Evolutionary conservation across 1,139 yeast genomes (phyloP).

Genomic region (Geotrichum carabidarum): DNA sequence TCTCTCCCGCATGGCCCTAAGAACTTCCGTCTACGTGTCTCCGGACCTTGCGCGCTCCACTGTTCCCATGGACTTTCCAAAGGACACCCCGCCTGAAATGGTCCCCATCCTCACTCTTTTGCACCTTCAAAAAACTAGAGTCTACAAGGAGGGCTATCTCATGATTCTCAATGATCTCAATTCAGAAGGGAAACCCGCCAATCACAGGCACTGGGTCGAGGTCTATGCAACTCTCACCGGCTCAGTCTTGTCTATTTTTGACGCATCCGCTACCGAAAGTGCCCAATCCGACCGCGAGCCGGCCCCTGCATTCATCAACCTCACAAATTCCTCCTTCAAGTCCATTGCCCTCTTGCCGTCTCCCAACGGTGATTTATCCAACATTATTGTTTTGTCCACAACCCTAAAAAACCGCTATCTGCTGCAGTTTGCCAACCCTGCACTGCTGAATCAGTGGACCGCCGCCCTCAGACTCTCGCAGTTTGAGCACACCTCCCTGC

Average conservation of each 20-base stretch:
- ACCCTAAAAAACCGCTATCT: conserved; percentile 83
- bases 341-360: conserved; percentile 60
- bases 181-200: conserved; percentile 69
- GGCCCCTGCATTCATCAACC: conserved; percentile 80
- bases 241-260: conserved; percentile 89
- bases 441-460: conserved; percentile 54
- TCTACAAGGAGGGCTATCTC: conserved; percentile 47
- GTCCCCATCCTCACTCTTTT: conserved; percentile 51
- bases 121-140: conserved; percentile 48
- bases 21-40: background rate
- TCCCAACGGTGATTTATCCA: conserved; percentile 60
- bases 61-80: conserved; percentile 28
- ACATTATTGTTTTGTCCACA: conserved; percentile 82
- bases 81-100: conserved; percentile 46
- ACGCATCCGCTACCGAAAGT: conserved; percentile 67
- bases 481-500: conserved; percentile 74
- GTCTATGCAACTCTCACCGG: conserved; percentile 90
- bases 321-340: conserved; percentile 84
- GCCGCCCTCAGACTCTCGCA: conserved; percentile 74
- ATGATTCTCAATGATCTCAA: conserved; percentile 40
- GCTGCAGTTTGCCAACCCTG: conserved; percentile 57
- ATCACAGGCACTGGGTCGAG: conserved; percentile 81
- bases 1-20: background rate
- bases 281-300: conserved; percentile 32
- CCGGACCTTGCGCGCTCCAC: background rate